Conservation (phyloP, 2,329 filamentous ascomycete genomes). For the Dryadomyces quercus-mongolicae region DNA sequence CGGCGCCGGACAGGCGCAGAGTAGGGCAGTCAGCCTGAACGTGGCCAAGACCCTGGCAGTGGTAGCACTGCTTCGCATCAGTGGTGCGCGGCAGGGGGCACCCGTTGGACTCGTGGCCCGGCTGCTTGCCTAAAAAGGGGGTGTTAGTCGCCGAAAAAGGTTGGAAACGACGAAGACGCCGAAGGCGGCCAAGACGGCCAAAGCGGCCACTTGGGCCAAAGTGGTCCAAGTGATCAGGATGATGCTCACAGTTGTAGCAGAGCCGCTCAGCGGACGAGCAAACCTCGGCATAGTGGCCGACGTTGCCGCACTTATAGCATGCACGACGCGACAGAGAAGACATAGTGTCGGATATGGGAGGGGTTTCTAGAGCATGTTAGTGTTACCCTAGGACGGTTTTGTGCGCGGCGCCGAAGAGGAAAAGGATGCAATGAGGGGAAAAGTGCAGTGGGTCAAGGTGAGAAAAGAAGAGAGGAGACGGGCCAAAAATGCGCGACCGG, state of each 20-base stretch:
- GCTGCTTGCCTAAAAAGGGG: conserved; percentile 56
- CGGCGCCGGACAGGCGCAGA: conserved; percentile 74
- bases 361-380: conserved; percentile 1
- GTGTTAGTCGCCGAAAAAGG: conserved; percentile 11
- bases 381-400: neutral
- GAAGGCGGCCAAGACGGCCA: too few relatives aligned
- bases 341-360: conserved; percentile 36
- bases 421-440: neutral
- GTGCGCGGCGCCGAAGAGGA: neutral
- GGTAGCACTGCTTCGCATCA: conserved; percentile 99
- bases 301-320: conserved; percentile 75
- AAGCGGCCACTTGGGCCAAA: neutral
- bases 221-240: neutral
- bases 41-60: conserved; percentile 96
- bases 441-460: neutral
- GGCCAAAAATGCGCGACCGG: neutral
- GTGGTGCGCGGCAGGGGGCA: conserved; percentile 95
- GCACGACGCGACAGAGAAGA: conserved; percentile 71
- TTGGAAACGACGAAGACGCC: too few relatives aligned
- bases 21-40: conserved; percentile 99
- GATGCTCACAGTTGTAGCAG: conserved; percentile 90
- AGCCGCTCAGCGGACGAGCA: conserved; percentile 96
- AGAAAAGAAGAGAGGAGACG: neutral
- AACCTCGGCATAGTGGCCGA: conserved; percentile 74
- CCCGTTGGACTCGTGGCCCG: conserved; percentile 91